phyloP scores from a whole-genome alignment of 306 rosid species.

The Rosa persica region DNA sequence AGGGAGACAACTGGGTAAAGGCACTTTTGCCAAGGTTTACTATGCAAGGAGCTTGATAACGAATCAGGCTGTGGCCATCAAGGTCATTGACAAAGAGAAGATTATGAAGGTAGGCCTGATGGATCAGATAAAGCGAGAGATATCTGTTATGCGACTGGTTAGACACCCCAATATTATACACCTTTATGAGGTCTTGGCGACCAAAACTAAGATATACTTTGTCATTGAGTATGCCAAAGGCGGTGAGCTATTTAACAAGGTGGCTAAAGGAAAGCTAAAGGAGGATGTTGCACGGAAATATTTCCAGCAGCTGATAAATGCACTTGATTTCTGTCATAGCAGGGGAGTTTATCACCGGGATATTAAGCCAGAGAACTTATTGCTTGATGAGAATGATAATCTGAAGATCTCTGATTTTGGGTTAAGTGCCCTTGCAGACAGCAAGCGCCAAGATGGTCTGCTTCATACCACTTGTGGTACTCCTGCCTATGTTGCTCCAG shows the following conservation, averaged over 20 bases:
- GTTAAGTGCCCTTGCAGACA: slow-evolving; percentile 70
- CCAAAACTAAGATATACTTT: slow-evolving; percentile 80
- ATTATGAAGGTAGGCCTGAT: slow-evolving; percentile 50
- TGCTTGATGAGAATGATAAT: slow-evolving; percentile 74
- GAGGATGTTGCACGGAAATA: slow-evolving; percentile 68
- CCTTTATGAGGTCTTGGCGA: slow-evolving; percentile 89
- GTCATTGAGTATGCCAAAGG: slow-evolving; percentile 88
- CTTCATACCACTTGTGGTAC: slow-evolving; percentile 93
- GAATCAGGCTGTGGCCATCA: slow-evolving; percentile 79
- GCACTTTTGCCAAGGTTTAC: slow-evolving; percentile 83
- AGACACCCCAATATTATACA: slow-evolving; percentile 75
- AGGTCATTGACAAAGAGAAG: slow-evolving; percentile 73
- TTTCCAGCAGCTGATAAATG: slow-evolving; percentile 72
- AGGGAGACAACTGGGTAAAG: slow-evolving; percentile 82
- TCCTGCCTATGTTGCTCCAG: slow-evolving; percentile 96
- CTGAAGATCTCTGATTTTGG: slow-evolving; percentile 92
- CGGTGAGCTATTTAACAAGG: slow-evolving; percentile 79
- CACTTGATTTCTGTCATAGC: slow-evolving; percentile 85
- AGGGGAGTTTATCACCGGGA: slow-evolving; percentile 90
- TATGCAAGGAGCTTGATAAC: slow-evolving; percentile 62
- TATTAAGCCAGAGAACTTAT: slow-evolving; percentile 85
- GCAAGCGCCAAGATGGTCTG: slow-evolving; percentile 57
- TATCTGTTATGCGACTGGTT: slow-evolving; percentile 71
- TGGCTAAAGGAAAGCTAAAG: slow-evolving; percentile 75
- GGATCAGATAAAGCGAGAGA: slow-evolving; percentile 71